phyloP scores from a whole-genome alignment of 192 early-diverging fungal species.

The Coemansia sp. region DNA sequence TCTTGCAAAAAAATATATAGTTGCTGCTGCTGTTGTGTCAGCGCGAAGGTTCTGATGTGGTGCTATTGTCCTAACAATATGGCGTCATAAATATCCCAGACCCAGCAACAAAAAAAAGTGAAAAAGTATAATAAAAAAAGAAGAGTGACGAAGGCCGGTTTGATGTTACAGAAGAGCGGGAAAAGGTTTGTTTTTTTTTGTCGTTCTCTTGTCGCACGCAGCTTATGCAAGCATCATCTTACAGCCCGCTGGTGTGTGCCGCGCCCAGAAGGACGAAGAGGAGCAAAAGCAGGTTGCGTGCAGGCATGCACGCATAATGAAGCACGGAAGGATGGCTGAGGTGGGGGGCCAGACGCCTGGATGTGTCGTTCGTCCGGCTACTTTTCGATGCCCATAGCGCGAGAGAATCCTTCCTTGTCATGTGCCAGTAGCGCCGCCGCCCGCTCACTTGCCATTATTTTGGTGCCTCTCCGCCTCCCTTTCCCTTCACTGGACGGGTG shows the following conservation, averaged over 20 bases:
- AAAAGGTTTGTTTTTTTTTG: background rate
- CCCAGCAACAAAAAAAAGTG: background rate
- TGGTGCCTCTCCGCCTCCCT: background rate
- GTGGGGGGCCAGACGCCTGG: background rate
- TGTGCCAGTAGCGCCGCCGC: background rate
- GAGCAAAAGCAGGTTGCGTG: background rate
- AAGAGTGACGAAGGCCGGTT: background rate
- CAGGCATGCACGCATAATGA: slow-evolving; percentile 2
- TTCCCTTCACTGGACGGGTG: background rate
- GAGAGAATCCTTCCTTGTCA: background rate
- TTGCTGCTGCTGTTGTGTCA: slow-evolving; percentile 1
- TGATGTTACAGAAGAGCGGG: background rate
- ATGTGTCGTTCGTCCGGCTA: background rate
- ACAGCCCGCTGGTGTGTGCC: background rate
- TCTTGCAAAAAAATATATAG: background rate
- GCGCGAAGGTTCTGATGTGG: slow-evolving; percentile 2
- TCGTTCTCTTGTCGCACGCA: slow-evolving; percentile 9
- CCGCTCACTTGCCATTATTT: slow-evolving; percentile 1
- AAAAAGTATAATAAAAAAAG: background rate
- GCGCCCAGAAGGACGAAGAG: background rate
- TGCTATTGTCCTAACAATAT: background rate
- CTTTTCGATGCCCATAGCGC: slow-evolving; percentile 11
- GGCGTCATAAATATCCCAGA: slow-evolving; percentile 6
- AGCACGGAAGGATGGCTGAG: slow-evolving; percentile 6
- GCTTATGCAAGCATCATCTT: slow-evolving; percentile 10